phyloP scores from a whole-genome alignment of 106 monocot species.

The Agapanthus africanus region DNA sequence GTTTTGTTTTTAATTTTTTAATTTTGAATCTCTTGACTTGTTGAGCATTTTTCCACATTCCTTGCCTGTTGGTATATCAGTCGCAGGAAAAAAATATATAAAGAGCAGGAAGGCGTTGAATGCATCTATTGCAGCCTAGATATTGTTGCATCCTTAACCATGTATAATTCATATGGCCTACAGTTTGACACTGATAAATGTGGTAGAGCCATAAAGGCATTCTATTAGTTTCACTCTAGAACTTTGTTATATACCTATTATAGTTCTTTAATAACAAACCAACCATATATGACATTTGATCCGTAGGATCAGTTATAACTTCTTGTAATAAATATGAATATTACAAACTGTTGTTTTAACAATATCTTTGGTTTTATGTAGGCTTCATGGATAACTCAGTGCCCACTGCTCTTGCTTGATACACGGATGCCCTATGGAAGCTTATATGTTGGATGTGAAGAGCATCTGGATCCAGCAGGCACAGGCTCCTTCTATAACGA shows the following conservation, averaged over 20 bases:
- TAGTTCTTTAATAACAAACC: too few species aligned
- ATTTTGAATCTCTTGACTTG: too few species aligned
- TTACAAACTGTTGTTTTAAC: constrained; percentile 13
- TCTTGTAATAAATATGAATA: constrained; percentile 1
- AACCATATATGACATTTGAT: too few species aligned
- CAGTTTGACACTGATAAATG: neutral
- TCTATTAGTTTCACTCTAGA: neutral
- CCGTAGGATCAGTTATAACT: neutral
- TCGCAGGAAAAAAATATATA: neutral
- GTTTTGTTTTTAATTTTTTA: too few species aligned
- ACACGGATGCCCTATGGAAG: constrained; percentile 90
- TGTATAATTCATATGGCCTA: neutral
- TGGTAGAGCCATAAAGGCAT: neutral
- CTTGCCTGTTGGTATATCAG: neutral
- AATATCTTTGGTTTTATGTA: constrained; percentile 20
- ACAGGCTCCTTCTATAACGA: constrained; percentile 96
- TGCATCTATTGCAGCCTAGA: too few species aligned
- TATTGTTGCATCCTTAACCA: constrained; percentile 3
- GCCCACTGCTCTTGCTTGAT: constrained; percentile 84
- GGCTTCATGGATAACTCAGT: constrained; percentile 76
- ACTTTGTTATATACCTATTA: neutral
- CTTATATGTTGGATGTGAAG: constrained; percentile 82
- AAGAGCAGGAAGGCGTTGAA: too few species aligned
- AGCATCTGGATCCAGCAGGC: constrained; percentile 86
- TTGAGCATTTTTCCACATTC: too few species aligned